A percentile compares a stretch with the other conserved stretches of the same genome.
phyloP scores from a whole-genome alignment of 495 filamentous ascomycete genomes.

The Massariosphaeria phaeospora region DNA sequence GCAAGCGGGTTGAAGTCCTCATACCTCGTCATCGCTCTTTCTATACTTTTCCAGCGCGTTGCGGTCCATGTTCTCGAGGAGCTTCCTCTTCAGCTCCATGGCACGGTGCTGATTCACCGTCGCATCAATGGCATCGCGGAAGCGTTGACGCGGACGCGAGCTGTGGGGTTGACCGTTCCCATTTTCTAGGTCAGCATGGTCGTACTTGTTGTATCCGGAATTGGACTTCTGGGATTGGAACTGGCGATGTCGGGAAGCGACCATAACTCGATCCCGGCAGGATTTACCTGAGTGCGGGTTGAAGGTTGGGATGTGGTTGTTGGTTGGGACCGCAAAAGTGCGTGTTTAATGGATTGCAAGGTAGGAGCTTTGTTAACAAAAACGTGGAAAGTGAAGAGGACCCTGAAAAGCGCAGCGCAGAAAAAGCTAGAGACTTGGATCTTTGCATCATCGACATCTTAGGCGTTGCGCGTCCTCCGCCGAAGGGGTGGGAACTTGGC shows the following conservation, averaged over 20 bases:
- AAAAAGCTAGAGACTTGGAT: too few relatives aligned
- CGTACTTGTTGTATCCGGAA: conserved; percentile 4
- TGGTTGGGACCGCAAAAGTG: too few relatives aligned
- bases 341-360: too few relatives aligned
- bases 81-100: conserved; percentile 43
- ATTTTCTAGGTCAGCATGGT: conserved; percentile 18
- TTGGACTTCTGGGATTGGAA: background rate
- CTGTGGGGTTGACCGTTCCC: background rate
- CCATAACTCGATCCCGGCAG: conserved; percentile 7
- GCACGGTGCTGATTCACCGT: conserved; percentile 7
- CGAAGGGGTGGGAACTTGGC: too few relatives aligned
- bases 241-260: conserved; percentile 3
- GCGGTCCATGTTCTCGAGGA: conserved; percentile 45
- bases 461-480: too few relatives aligned
- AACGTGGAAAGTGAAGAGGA: too few relatives aligned
- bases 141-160: background rate
- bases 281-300: too few relatives aligned
- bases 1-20: background rate
- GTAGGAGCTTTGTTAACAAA: too few relatives aligned
- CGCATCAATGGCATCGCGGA: conserved; percentile 21
- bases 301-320: too few relatives aligned
- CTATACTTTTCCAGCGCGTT: conserved; percentile 42
- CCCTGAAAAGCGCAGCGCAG: too few relatives aligned
- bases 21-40: conserved; percentile 45
- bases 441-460: too few relatives aligned